A percentile compares a stretch with the other conserved stretches of the same genome.
Conservation (phyloP, 495 filamentous ascomycete genomes). For the Xylaria scruposa region DNA sequence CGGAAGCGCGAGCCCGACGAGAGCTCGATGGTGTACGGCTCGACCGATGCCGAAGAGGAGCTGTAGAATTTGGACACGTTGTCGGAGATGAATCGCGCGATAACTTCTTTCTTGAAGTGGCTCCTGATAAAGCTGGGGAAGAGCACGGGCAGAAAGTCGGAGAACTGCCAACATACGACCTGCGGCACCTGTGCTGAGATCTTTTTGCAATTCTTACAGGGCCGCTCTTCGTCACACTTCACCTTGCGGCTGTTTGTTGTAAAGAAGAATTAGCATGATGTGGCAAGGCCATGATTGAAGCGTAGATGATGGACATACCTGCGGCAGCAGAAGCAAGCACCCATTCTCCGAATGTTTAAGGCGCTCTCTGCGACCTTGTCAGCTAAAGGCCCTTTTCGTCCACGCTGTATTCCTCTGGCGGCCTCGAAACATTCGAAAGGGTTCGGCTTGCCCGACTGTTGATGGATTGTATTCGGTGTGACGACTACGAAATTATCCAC, state of each 20-base stretch:
- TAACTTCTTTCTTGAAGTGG: slow-evolving; percentile 54
- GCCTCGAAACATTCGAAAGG: slow-evolving; percentile 57
- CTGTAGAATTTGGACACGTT: slow-evolving; percentile 50
- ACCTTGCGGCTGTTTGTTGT: slow-evolving; percentile 44
- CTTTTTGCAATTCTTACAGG: slow-evolving; percentile 56
- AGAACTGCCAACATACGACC: slow-evolving; percentile 55
- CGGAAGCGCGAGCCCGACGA: slow-evolving; percentile 49
- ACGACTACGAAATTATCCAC: slow-evolving; percentile 55
- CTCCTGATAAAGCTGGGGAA: slow-evolving; percentile 56
- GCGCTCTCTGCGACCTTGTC: slow-evolving; percentile 54
- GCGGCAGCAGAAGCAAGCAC: slow-evolving; percentile 59
- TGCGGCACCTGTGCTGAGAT: slow-evolving; percentile 51
- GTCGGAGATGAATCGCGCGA: slow-evolving; percentile 49
- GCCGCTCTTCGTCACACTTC: slow-evolving; percentile 53
- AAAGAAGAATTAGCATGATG: slow-evolving; percentile 24
- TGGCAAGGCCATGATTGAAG: slow-evolving; percentile 20
- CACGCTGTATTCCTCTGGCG: slow-evolving; percentile 51
- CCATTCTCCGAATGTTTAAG: slow-evolving; percentile 52
- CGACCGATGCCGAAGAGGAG: neutral
- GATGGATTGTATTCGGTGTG: slow-evolving; percentile 52
- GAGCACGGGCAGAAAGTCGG: slow-evolving; percentile 51
- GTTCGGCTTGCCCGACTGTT: slow-evolving; percentile 50
- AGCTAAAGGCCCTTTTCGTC: slow-evolving; percentile 55
- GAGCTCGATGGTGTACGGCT: slow-evolving; percentile 49
- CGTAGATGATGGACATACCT: slow-evolving; percentile 30